Base-by-base conservation (phyloP, 306 rosid genomes). In the Fagus sylvatica region DNA sequence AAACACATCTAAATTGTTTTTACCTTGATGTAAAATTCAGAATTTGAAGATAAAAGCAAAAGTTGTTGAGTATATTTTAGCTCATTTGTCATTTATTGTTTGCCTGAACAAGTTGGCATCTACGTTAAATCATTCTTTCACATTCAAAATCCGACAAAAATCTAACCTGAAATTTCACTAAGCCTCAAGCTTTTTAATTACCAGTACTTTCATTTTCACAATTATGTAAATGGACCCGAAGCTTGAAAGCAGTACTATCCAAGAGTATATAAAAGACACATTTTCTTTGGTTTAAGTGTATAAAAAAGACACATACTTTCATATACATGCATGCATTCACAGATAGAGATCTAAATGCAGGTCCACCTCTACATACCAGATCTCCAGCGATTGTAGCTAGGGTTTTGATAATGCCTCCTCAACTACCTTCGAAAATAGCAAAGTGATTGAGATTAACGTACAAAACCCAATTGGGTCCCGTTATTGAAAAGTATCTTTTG, bases 401-500 rank as follows among this genome's bases (percentile, higher is more conserved):
- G 70, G 49, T 65, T 17, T 37, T 8, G 71, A 65, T 3, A 37
- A 39, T 37, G 48, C 6, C 71, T 7, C 49, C 71, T 65, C 71
- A 39, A 65, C 71, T 6, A 66, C 46, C 71, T 16, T 39, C 13
- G 30, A 39, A 17, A 17, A 39, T 1, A 37, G 46, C 7, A 4
- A 12, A 39, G 4, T 7, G 13, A 64, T n/a, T 37, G 48, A 71
- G 46, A 34, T 49, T 32, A 36, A 30, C 57, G 3, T 34, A 15
- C 61, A 49, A 32, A 71, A 33, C 74, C 61, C 28, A 15, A 32
- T 30, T 71, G 74, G 74, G 42, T 15, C 41, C 74, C 61, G 22
- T 33, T 33, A 2, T 16, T 33, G 55, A 51, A 71, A 51, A 36
- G 42, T 17, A 51, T 34, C 34, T 15, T 5, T 48, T 42, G 34